Conservation (phyloP, 2,329 filamentous ascomycete species). For the Rhynchosporium agropyri region DNA sequence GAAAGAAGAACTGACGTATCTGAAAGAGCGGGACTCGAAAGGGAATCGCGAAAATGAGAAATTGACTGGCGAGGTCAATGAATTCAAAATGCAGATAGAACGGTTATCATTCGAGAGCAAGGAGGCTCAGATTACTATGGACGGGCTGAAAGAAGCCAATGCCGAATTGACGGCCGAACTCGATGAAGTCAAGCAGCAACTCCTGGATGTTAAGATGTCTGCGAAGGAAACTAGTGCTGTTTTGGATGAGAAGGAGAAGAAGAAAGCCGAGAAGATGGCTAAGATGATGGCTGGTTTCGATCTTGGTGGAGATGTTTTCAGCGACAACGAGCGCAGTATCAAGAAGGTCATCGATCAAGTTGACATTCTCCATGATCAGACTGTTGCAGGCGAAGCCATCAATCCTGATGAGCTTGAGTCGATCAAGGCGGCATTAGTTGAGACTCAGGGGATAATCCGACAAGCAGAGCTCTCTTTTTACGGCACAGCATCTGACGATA, state of each 20-base stretch:
- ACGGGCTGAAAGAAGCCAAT: slow-evolving; percentile 94
- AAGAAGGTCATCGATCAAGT: slow-evolving; percentile 82
- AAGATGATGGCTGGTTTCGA: slow-evolving; percentile 99
- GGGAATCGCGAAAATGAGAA: slow-evolving; percentile 89
- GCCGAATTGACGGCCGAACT: slow-evolving; percentile 87
- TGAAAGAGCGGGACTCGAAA: slow-evolving; percentile 85
- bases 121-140: slow-evolving; percentile 96
- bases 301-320: slow-evolving; percentile 88
- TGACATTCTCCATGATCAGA: slow-evolving; percentile 76
- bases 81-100: slow-evolving; percentile 95
- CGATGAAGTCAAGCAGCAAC: slow-evolving; percentile 93
- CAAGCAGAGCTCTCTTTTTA: slow-evolving; percentile 89
- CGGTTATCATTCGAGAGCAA: slow-evolving; percentile 95
- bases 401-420: slow-evolving; percentile 79
- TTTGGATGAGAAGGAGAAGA: slow-evolving; percentile 95
- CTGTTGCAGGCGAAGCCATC: slow-evolving; percentile 75
- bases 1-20: slow-evolving; percentile 80
- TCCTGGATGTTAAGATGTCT: slow-evolving; percentile 94
- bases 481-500: slow-evolving; percentile 64
- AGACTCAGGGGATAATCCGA: slow-evolving; percentile 88
- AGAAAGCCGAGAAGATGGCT: slow-evolving; percentile 99
- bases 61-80: slow-evolving; percentile 82
- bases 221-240: slow-evolving; percentile 90
- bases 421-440: slow-evolving; percentile 76
- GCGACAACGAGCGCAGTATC: slow-evolving; percentile 86